Evolutionary conservation across 2,329 filamentous ascomycete species (phyloP).

Genomic region (Aureobasidium sp.): DNA sequence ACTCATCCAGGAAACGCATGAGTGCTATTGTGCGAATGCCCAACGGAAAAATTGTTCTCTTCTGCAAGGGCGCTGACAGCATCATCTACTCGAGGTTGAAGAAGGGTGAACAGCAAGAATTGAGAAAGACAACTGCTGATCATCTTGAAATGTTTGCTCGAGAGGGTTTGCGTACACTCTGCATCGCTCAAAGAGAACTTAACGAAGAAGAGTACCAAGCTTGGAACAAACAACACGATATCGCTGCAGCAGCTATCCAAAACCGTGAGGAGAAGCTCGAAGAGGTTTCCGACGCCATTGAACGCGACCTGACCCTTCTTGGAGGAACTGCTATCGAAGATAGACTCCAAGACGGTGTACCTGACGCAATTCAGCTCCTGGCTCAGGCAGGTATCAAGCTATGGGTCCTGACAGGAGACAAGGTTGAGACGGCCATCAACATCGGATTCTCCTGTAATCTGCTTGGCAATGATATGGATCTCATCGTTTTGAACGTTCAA

Average conservation of each 20-base stretch:
- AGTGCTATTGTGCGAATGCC: constrained; percentile 95
- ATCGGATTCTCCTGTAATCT: constrained; percentile 99
- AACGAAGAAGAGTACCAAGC: constrained; percentile 72
- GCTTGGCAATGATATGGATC: constrained; percentile 94
- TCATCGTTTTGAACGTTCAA: constrained; percentile 80
- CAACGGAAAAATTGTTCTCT: constrained; percentile 77
- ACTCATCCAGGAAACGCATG: constrained; percentile 94
- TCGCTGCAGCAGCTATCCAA: constrained; percentile 74
- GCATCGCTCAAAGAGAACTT: constrained; percentile 78
- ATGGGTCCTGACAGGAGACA: constrained; percentile 97
- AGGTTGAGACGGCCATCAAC: constrained; percentile 98
- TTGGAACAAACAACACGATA: constrained; percentile 83
- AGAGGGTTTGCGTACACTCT: constrained; percentile 89
- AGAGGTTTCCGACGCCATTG: constrained; percentile 79
- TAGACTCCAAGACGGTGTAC: constrained; percentile 90
- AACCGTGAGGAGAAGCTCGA: constrained; percentile 92
- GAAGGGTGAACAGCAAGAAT: constrained; percentile 75
- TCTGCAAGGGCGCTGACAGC: constrained; percentile 96
- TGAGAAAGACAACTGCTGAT: constrained; percentile 77
- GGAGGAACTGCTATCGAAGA: constrained; percentile 97
- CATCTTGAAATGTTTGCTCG: constrained; percentile 96
- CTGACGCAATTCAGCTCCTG: constrained; percentile 86
- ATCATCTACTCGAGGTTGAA: constrained; percentile 91
- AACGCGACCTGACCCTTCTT: constrained; percentile 78
- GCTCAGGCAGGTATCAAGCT: constrained; percentile 94